Conservation (phyloP, 2,329 filamentous ascomycete species). For the Ophiostoma pallidulum region DNA sequence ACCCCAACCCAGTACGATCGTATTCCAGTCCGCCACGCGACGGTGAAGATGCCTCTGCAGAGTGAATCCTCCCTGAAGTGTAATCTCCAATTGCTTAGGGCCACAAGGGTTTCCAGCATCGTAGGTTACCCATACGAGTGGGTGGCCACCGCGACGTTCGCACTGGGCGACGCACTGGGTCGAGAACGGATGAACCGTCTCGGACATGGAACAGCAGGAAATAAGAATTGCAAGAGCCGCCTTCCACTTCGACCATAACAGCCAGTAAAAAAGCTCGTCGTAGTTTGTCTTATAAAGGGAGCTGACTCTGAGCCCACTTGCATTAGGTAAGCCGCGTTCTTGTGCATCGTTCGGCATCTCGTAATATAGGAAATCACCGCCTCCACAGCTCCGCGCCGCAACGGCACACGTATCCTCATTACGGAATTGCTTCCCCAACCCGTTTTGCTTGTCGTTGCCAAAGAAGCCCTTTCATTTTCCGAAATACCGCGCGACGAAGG, state of each 20-base stretch:
- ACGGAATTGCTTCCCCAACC: no score
- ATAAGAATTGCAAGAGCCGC: constrained; percentile 36
- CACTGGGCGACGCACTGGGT: constrained; percentile 48
- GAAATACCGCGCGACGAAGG: no score
- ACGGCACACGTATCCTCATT: no score
- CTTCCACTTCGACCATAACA: constrained; percentile 19
- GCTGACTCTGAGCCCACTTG: not conserved
- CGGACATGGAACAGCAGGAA: constrained; percentile 42
- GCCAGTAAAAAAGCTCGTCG: constrained; percentile 1
- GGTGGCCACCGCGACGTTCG: constrained; percentile 57
- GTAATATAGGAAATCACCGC: no score
- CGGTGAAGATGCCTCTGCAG: constrained; percentile 63
- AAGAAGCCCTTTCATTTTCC: no score
- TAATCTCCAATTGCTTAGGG: constrained; percentile 60
- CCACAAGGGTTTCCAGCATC: constrained; percentile 44
- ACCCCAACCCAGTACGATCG: constrained; percentile 53
- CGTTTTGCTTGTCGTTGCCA: no score
- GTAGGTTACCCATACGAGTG: constrained; percentile 60
- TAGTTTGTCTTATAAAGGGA: constrained; percentile 9
- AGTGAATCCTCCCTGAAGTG: constrained; percentile 63
- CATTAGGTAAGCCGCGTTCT: no score
- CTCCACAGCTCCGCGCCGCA: no score
- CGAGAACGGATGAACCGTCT: constrained; percentile 34
- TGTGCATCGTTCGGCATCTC: no score
- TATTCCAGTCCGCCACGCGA: constrained; percentile 61